Percentiles rank a stretch among this genome's conserved stretches.
These are phyloP conservation scores for Daldinia eschscholtzii DNA, from an alignment of 2,329 filamentous ascomycete genomes.

Conservation along the genomic window DNA sequence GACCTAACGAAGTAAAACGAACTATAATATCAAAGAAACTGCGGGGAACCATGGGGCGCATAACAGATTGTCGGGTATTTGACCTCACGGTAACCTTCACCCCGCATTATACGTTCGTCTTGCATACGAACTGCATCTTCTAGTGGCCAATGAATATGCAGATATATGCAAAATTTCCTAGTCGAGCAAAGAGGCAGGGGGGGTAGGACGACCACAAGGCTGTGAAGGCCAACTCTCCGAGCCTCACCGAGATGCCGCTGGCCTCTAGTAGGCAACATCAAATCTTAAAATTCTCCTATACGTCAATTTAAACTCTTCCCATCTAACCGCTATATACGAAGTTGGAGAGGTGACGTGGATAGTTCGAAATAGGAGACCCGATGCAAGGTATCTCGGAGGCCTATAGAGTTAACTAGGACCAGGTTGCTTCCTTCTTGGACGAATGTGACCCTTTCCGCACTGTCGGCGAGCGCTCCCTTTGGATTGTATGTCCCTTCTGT, in stretches of 20 bases:
- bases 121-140: constrained; percentile 40
- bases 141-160: constrained; percentile 37
- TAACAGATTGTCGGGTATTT: constrained; percentile 41
- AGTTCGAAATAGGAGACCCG: constrained; percentile 14
- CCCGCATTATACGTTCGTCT: constrained; percentile 47
- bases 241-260: constrained; percentile 48
- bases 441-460: constrained; percentile 25
- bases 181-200: constrained; percentile 34
- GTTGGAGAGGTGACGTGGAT: constrained; percentile 29
- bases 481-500: constrained; percentile 32
- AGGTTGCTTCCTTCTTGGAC: constrained; percentile 28
- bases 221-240: constrained; percentile 46
- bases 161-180: constrained; percentile 26
- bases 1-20: constrained; percentile 32
- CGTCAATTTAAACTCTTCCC: background rate
- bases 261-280: constrained; percentile 31
- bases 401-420: constrained; percentile 24
- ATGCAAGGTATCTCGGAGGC: constrained; percentile 15
- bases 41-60: constrained; percentile 45
- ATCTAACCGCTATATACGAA: constrained; percentile 15
- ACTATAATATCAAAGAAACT: constrained; percentile 38
- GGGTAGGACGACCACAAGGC: constrained; percentile 40
- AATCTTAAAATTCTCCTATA: constrained; percentile 3
- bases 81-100: constrained; percentile 45
- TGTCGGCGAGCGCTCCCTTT: constrained; percentile 10